Conservation (phyloP, 352 stramenopile genomes). For the Thalassiosira exigua region DNA sequence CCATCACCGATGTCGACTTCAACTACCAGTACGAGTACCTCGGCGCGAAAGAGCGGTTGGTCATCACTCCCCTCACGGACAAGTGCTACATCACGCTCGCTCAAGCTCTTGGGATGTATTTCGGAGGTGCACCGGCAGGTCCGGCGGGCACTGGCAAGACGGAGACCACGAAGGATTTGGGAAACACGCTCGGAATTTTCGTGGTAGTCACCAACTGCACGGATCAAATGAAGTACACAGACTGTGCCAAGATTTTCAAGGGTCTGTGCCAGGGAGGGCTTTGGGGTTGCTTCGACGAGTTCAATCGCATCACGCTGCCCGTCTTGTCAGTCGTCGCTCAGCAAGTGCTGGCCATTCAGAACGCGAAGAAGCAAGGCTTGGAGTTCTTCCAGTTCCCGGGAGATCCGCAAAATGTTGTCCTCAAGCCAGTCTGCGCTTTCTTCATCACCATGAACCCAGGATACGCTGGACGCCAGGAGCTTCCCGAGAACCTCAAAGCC, state of each 20-base stretch:
- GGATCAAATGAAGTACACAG: slow-evolving; percentile 97
- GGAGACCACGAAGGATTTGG: slow-evolving; percentile 97
- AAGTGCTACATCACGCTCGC: slow-evolving; percentile 97
- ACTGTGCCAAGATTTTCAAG: slow-evolving; percentile 99
- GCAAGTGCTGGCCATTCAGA: slow-evolving; percentile 97
- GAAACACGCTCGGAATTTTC: slow-evolving; percentile 94
- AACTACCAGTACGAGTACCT: slow-evolving; percentile 99
- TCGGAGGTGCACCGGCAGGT: slow-evolving; percentile 93
- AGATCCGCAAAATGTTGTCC: slow-evolving; percentile 95
- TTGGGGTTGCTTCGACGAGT: slow-evolving; percentile 98
- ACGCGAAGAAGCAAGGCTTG: slow-evolving; percentile 95
- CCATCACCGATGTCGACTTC: slow-evolving; percentile 98
- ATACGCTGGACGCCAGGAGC: slow-evolving; percentile 96
- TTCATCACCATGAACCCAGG: slow-evolving; percentile 99
- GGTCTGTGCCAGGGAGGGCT: slow-evolving; percentile 95
- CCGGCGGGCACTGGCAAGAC: slow-evolving; percentile 95
- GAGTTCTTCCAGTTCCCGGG: slow-evolving; percentile 97
- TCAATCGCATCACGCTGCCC: slow-evolving; percentile 96
- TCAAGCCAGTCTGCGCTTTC: slow-evolving; percentile 95
- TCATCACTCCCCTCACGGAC: slow-evolving; percentile 97
- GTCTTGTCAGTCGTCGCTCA: slow-evolving; percentile 97
- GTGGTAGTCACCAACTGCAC: slow-evolving; percentile 97
- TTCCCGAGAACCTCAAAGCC: slow-evolving; percentile 98
- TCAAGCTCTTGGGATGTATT: slow-evolving; percentile 98
- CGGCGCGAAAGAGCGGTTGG: slow-evolving; percentile 95